Evolutionary conservation across 2,329 filamentous ascomycete genomes (phyloP).

Genomic region (Fusarium sp.): DNA sequence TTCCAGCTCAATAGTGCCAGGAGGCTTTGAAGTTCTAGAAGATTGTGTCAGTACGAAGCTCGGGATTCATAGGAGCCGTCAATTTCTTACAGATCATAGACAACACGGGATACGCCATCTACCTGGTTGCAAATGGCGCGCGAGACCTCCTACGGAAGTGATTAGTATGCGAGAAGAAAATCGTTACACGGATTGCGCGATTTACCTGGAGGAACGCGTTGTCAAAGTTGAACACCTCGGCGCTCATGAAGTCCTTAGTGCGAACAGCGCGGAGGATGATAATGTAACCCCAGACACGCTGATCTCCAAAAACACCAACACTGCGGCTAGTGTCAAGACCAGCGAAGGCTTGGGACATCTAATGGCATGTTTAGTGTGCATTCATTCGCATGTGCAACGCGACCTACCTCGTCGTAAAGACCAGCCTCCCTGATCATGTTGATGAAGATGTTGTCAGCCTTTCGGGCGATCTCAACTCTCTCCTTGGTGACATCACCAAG

Average conservation of each 20-base stretch:
- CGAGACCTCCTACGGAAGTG: slow-evolving; percentile 74
- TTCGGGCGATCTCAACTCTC: slow-evolving; percentile 78
- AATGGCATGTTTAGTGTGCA: slow-evolving; percentile 5
- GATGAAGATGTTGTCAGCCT: slow-evolving; percentile 80
- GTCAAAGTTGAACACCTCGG: slow-evolving; percentile 70
- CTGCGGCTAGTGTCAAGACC: slow-evolving; percentile 48
- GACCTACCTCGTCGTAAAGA: slow-evolving; percentile 59
- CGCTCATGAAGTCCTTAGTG: slow-evolving; percentile 73
- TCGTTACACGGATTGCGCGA: not conserved
- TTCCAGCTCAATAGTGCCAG: slow-evolving; percentile 81
- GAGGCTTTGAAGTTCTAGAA: slow-evolving; percentile 71
- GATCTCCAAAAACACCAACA: slow-evolving; percentile 55
- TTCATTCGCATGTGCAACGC: slow-evolving; percentile 17
- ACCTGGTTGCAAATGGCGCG: slow-evolving; percentile 66
- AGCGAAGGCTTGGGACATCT: slow-evolving; percentile 50
- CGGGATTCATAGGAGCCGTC: not conserved
- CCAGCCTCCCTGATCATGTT: slow-evolving; percentile 77
- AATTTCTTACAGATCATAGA: slow-evolving; percentile 67
- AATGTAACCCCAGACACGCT: slow-evolving; percentile 53
- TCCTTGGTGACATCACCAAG: slow-evolving; percentile 85
- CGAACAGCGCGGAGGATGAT: slow-evolving; percentile 55
- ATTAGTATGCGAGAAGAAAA: slow-evolving; percentile 66
- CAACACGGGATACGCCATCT: slow-evolving; percentile 77
- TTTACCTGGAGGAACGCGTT: slow-evolving; percentile 16
- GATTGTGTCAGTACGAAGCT: slow-evolving; percentile 7